Base-by-base conservation (phyloP, 2,329 filamentous ascomycete species). In the Pleoardoris graminearum region DNA sequence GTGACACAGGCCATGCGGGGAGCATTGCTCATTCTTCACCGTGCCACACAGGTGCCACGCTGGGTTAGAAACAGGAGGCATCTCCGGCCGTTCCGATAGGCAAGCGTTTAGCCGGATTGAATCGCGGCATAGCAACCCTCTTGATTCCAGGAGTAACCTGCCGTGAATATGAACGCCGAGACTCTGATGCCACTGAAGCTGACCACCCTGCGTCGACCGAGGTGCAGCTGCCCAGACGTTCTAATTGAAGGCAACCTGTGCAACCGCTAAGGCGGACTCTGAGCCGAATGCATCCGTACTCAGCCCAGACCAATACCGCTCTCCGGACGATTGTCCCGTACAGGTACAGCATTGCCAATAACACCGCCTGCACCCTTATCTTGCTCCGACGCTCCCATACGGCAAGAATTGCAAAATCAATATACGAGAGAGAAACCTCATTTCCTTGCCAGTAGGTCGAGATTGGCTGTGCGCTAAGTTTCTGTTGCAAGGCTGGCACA, bases 391-490 rank as follows among this genome's bases (percentile, higher is more conserved):
- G 19, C 29, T 19, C 22, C 36, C 38, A 38, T 45, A 30, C 17
- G 47, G 33, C 29, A 21, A 35, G 14, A 14, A 27, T 10, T 21
- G 19, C 19, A 35, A 38, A 46, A 33, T 27, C 30, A 42, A 50
- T 50, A 47, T 41, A 37, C 21, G 25, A 19, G 14, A 39, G 21
- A 39, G 16, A 25, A 37, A 32, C 25, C 4, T 3, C 7, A 8
- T 41, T 16, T 11, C 4, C 33, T 43, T 36, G 29, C 29, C 42
- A 21, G 16, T 33, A 30, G 17, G 36, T 38, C 33, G 33, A 54
- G 52, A 51, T 48, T 51, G 41, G 41, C 32, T 12, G 41, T 36
- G 16, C 30, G 16, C 8, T 37, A 36, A 16, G 25, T 48, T 46
- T 37, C 27, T 12, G 22, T 27, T 21, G 27, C 42, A 32, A 44